These are phyloP conservation scores for Pascua guehoae DNA, from an alignment of 1,284 basidiomycete genomes.

Conservation along the genomic window DNA sequence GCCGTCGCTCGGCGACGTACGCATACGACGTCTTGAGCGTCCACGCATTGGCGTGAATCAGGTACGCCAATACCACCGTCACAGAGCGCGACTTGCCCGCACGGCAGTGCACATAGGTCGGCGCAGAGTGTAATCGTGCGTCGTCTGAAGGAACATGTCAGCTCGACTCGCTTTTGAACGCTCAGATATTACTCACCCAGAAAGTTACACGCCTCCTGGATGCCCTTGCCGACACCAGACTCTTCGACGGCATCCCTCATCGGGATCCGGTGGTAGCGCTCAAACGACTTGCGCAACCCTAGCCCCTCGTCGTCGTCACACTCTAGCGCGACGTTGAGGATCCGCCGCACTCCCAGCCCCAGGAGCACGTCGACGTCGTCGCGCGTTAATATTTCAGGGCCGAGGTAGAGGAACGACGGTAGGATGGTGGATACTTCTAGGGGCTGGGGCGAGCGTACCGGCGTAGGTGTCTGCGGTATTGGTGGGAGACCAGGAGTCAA, in stretches of 20 bases:
- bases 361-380: slow-evolving; percentile 72
- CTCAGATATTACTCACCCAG: slow-evolving; percentile 61
- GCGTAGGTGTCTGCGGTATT: neutral
- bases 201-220: slow-evolving; percentile 77
- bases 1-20: slow-evolving; percentile 83
- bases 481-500: neutral
- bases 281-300: slow-evolving; percentile 63
- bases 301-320: slow-evolving; percentile 79
- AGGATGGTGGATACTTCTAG: slow-evolving; percentile 83
- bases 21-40: slow-evolving; percentile 83
- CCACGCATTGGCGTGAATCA: slow-evolving; percentile 96
- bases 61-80: slow-evolving; percentile 94
- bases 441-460: slow-evolving; percentile 22
- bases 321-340: slow-evolving; percentile 87
- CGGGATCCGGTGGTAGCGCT: slow-evolving; percentile 77
- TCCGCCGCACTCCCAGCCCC: slow-evolving; percentile 73
- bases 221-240: slow-evolving; percentile 73
- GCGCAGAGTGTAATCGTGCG: slow-evolving; percentile 77
- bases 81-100: slow-evolving; percentile 94
- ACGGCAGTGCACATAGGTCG: slow-evolving; percentile 94
- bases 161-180: neutral
- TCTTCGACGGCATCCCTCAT: slow-evolving; percentile 96
- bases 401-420: slow-evolving; percentile 83
- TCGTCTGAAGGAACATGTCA: slow-evolving; percentile 60
- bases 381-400: slow-evolving; percentile 73